Evolutionary conservation across 176 grass and related monocot species (phyloP), one percentile per base, ranked within the genome.

Genomic region (Cocos nucifera): DNA sequence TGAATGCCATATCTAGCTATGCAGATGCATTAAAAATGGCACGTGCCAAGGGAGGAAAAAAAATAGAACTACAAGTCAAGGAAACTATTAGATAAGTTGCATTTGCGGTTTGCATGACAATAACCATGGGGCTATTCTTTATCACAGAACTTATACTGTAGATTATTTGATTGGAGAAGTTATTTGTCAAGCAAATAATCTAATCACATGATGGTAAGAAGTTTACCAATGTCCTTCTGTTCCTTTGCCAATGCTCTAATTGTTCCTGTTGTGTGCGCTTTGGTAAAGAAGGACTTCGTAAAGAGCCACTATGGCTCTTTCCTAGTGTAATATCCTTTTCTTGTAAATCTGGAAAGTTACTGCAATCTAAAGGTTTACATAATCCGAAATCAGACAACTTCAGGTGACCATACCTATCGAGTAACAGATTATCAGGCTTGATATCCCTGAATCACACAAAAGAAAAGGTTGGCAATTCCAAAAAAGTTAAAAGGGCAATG

Each of bases 351-450:
- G 93, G 93, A 77, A 97, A 97, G 63, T 90, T 88, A 58, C 76
- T 79, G 56, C 80, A 84, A 71, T 97, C 84, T 28, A 97, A 71
- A 3, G 93, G 87, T 72, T 97, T 92, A 58, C 93, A 97, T 56
- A 97, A 66, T 65, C 93, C 93, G 78, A 97, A 97, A 78, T 97
- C 93, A 57, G 93, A 97, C 51, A 97, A 67, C 64, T 89, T 97
- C 69, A 97, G 64, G 82, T 97, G 93, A 27, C 93, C 93, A 75
- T 83, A 76, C 79, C 67, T 89, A 69, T 97, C 93, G 62, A 97
- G 80, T 66, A 92, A 81, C 53, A 98, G 70, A 80, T 98, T 98
- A 74, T 98, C 93, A 75, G 93, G 93, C 68, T 98, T 98, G 84
- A 98, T 88, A 83, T 98, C 93, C 82, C 87, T 98, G 56, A 39